Percentiles rank a stretch among this genome's conserved stretches.
phyloP scores from a whole-genome alignment of 805 yeast species.

The Wickerhamomyces silvicola region DNA sequence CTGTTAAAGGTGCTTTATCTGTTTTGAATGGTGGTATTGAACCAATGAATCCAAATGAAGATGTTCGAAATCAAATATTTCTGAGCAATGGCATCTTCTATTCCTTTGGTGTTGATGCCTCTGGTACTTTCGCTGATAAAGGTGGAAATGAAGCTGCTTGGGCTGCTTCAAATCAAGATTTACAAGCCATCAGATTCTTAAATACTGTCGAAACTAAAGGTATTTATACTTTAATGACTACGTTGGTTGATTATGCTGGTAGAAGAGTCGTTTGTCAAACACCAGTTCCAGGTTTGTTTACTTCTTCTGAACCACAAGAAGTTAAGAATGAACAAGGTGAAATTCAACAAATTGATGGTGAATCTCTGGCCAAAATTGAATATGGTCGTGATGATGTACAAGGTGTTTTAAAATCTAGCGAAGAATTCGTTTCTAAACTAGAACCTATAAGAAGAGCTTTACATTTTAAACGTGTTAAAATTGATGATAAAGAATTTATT shows the following conservation, averaged over 20 bases:
- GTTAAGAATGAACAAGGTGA: slow-evolving; percentile 35
- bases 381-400: slow-evolving; percentile 72
- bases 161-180: slow-evolving; percentile 71
- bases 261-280: slow-evolving; percentile 86
- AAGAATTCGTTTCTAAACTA: slow-evolving; percentile 49
- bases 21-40: slow-evolving; percentile 66
- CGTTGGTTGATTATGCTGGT: slow-evolving; percentile 88
- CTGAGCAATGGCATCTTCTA: slow-evolving; percentile 82
- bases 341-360: slow-evolving; percentile 27
- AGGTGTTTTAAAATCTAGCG: slow-evolving; percentile 41
- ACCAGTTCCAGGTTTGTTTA: slow-evolving; percentile 79
- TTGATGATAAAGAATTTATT: slow-evolving; percentile 43
- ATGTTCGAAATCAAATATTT: slow-evolving; percentile 54
- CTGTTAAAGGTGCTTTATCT: slow-evolving; percentile 73
- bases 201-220: slow-evolving; percentile 59
- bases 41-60: slow-evolving; percentile 79
- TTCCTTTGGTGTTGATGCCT: slow-evolving; percentile 66
- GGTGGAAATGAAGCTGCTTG: slow-evolving; percentile 89
- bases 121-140: slow-evolving; percentile 53
- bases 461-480: slow-evolving; percentile 69
- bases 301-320: slow-evolving; percentile 32
- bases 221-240: slow-evolving; percentile 66
- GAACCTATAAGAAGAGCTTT: slow-evolving; percentile 61
- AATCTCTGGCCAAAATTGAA: slow-evolving; percentile 23
- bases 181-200: slow-evolving; percentile 62